Evolutionary conservation across 2,329 filamentous ascomycete genomes (phyloP).

Genomic region (Coniella vitis): DNA sequence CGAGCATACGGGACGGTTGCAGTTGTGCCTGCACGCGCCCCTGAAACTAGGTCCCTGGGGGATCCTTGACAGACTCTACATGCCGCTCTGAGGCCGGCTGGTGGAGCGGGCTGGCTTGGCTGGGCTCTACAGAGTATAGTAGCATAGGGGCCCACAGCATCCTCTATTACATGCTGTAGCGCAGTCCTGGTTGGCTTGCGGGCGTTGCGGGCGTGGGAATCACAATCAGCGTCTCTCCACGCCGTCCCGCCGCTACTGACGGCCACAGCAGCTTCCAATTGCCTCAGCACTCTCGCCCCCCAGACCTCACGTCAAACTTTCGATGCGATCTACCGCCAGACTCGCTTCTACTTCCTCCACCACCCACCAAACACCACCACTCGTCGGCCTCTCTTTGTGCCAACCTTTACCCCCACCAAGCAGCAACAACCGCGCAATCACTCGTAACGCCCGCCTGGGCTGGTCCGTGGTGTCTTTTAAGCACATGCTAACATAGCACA

Average conservation of each 20-base stretch:
- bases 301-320: constrained; percentile 10
- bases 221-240: neutral
- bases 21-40: neutral
- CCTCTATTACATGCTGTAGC: no score
- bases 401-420: neutral
- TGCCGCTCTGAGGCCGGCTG: no score
- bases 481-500: constrained; percentile 6
- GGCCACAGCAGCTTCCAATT: neutral
- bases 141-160: no score
- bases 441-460: neutral
- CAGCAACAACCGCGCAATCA: neutral
- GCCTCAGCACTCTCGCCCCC: constrained; percentile 2
- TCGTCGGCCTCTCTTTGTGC: neutral
- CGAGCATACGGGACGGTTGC: neutral
- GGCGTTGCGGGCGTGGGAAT: no score
- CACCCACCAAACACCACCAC: no score
- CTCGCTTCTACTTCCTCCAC: neutral
- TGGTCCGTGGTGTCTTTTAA: neutral
- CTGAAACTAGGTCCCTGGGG: neutral
- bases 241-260: neutral
- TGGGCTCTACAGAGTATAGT: neutral
- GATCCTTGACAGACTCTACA: neutral
- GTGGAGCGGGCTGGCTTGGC: no score
- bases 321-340: constrained; percentile 2
- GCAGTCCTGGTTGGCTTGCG: no score